These are phyloP conservation scores for Galerina sulciceps DNA, from an alignment of 768 basidiomycete species.

Conservation along the genomic window DNA sequence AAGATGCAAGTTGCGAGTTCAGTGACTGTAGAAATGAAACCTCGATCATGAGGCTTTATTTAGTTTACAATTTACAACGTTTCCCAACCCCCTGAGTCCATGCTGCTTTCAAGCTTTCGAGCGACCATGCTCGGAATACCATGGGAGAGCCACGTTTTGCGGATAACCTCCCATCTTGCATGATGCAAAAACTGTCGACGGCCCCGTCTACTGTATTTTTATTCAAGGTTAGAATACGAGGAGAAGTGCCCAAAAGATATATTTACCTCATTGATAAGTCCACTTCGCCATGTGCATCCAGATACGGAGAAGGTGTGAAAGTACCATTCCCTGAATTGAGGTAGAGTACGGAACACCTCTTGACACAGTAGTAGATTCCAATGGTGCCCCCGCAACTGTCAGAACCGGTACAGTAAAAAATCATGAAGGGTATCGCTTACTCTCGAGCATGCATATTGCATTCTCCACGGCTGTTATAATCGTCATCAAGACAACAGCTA, in stretches of 20 bases:
- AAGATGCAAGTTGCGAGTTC: too few species aligned
- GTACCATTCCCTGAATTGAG: conserved; percentile 90
- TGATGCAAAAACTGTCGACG: conserved; percentile 87
- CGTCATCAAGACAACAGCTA: conserved; percentile 83
- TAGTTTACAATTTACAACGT: conserved; percentile 52
- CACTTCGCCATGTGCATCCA: conserved; percentile 93
- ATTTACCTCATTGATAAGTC: conserved; percentile 88
- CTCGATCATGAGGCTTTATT: too few species aligned
- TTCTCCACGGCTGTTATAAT: conserved; percentile 76
- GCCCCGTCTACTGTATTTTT: conserved; percentile 63
- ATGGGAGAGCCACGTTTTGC: conserved; percentile 90
- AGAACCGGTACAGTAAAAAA: not conserved
- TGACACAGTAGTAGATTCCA: conserved; percentile 90
- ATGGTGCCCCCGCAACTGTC: conserved; percentile 86
- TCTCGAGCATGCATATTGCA: conserved; percentile 95
- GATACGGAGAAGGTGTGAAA: conserved; percentile 86
- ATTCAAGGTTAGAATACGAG: not conserved
- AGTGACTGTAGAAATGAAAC: too few species aligned
- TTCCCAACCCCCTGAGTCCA: conserved; percentile 95
- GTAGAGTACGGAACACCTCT: conserved; percentile 88
- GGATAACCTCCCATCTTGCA: conserved; percentile 88
- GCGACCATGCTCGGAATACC: conserved; percentile 90
- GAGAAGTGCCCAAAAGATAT: not conserved
- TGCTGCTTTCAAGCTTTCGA: conserved; percentile 82
- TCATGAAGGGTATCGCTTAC: conserved; percentile 54